Conservation (phyloP, 169 alveolate genomes). For the Cryptosporidium felis region DNA sequence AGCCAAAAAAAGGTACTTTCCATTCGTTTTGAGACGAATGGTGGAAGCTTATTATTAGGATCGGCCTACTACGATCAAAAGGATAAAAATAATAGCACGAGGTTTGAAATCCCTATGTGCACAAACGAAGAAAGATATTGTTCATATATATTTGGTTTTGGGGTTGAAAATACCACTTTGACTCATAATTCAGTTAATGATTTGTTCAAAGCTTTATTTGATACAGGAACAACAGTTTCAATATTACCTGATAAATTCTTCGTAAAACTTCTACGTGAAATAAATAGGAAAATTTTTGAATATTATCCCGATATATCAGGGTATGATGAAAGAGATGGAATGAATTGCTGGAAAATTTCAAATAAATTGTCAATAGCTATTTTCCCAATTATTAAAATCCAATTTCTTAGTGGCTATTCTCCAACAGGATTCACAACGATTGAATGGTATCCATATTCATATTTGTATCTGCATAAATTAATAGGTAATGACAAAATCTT, state of each 20-base stretch:
- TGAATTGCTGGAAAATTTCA: conserved; percentile 24
- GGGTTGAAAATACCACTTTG: neutral
- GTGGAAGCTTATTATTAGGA: conserved; percentile 42
- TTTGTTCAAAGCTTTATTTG: conserved; percentile 28
- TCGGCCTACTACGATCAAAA: neutral
- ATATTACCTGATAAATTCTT: conserved; percentile 25
- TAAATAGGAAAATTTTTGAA: neutral
- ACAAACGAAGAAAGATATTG: conserved; percentile 46
- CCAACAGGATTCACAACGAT: neutral
- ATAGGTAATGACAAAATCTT: neutral
- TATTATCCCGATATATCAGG: conserved; percentile 33
- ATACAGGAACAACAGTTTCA: conserved; percentile 61
- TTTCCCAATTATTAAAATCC: conserved; percentile 9
- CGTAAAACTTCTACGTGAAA: neutral
- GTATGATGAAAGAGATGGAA: conserved; percentile 30
- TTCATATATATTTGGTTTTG: neutral
- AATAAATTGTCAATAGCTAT: neutral
- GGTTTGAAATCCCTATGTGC: conserved; percentile 1
- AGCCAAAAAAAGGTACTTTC: conserved; percentile 6
- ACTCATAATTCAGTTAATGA: neutral
- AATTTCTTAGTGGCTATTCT: neutral
- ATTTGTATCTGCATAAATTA: conserved; percentile 31
- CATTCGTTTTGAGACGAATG: neutral
- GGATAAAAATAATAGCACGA: neutral
- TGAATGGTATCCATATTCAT: conserved; percentile 37